A percentile compares a stretch with the other conserved stretches of the same genome.
Conservation (phyloP, 2,329 filamentous ascomycete species). For the Fusarium xylarioides region DNA sequence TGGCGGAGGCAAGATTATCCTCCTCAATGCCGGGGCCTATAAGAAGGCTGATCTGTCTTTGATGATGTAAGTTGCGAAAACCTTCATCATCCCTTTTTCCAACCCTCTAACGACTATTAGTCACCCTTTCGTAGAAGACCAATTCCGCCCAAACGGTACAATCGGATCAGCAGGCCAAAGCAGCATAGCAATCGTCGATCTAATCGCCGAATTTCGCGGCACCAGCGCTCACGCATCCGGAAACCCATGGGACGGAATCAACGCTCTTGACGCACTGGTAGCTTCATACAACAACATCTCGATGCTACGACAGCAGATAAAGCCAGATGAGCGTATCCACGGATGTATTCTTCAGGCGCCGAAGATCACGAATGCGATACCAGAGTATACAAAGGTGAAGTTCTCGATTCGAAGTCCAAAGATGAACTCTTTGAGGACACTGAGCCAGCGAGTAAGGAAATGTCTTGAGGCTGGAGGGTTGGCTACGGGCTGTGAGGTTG, state of each 20-base stretch:
- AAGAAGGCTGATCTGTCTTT: background rate
- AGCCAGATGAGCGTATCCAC: background rate
- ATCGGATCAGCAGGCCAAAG: background rate
- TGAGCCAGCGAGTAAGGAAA: background rate
- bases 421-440: background rate
- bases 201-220: background rate
- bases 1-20: background rate
- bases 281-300: background rate
- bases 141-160: background rate
- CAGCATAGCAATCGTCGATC: background rate
- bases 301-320: background rate
- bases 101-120: background rate
- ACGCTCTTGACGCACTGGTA: background rate
- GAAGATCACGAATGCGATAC: background rate
- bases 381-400: background rate
- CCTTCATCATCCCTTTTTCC: fast-evolving
- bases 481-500: background rate
- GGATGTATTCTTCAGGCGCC: background rate
- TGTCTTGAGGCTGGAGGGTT: background rate
- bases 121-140: background rate
- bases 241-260: background rate
- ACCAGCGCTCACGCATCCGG: background rate
- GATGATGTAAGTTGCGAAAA: background rate
- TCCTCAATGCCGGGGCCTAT: background rate
- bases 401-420: background rate